These are phyloP conservation scores for Nephelium lappaceum DNA, from an alignment of 345 rosid species.

Conservation along the genomic window DNA sequence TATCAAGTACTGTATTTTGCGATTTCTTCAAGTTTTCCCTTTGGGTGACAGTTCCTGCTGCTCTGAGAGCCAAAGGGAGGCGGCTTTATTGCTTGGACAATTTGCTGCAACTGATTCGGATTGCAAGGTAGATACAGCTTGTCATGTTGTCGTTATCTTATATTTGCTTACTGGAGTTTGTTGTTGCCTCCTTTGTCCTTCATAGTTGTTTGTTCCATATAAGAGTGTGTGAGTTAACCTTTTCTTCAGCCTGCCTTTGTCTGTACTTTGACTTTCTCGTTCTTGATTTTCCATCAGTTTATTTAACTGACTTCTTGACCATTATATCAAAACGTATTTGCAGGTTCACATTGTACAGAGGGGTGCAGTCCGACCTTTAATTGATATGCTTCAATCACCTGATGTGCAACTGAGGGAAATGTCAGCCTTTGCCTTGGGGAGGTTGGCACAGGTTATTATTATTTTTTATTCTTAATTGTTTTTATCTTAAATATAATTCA, in stretches of 20 bases:
- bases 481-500: neutral
- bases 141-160: slow-evolving; percentile 12
- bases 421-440: slow-evolving; percentile 99
- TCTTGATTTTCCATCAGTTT: neutral
- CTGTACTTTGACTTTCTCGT: slow-evolving; percentile 14
- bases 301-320: neutral
- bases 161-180: slow-evolving; percentile 6
- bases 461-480: slow-evolving; percentile 7
- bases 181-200: neutral
- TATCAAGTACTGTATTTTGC: neutral
- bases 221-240: neutral
- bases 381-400: slow-evolving; percentile 88
- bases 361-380: slow-evolving; percentile 94
- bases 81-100: slow-evolving; percentile 96
- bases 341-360: slow-evolving; percentile 99
- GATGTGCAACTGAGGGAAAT: slow-evolving; percentile 96
- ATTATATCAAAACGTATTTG: slow-evolving; percentile 26
- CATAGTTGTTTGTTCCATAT: neutral
- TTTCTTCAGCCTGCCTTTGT: neutral
- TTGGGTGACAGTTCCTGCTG: slow-evolving; percentile 79
- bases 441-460: slow-evolving; percentile 90
- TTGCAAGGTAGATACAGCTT: slow-evolving; percentile 67
- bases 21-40: neutral
- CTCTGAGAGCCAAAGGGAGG: slow-evolving; percentile 99
- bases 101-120: slow-evolving; percentile 99